These are phyloP conservation scores for Cutaneotrichosporon sp. DNA, from an alignment of 1,284 basidiomycete species.

Conservation along the genomic window DNA sequence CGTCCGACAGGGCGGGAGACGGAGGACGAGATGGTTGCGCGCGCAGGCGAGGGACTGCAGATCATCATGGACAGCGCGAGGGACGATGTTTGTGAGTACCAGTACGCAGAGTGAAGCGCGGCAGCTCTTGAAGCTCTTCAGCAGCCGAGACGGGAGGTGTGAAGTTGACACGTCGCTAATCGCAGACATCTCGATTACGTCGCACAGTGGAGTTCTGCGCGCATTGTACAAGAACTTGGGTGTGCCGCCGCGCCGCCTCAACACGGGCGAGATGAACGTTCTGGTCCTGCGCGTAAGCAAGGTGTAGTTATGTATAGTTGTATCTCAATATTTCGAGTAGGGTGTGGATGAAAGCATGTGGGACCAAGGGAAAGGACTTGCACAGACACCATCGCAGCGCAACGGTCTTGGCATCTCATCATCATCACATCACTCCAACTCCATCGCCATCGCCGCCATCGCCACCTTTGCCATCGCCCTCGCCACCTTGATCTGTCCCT, in stretches of 20 bases:
- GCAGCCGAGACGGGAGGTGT: too few relatives aligned
- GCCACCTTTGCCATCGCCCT: not conserved
- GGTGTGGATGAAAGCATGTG: not conserved
- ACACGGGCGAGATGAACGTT: slow-evolving; percentile 43
- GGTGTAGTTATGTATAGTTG: not conserved
- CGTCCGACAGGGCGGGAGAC: slow-evolving; percentile 34
- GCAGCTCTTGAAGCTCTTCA: not conserved
- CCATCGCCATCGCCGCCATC: not conserved
- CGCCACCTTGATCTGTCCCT: not conserved
- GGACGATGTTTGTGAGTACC: slow-evolving; percentile 30
- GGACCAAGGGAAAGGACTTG: not conserved
- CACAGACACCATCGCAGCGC: not conserved
- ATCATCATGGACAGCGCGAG: slow-evolving; percentile 28
- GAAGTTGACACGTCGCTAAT: slow-evolving; percentile 1
- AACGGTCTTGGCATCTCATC: not conserved
- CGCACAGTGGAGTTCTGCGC: slow-evolving; percentile 37
- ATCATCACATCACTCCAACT: not conserved
- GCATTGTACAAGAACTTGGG: slow-evolving; percentile 36
- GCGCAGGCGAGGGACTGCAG: slow-evolving; percentile 27
- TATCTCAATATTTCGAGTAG: not conserved
- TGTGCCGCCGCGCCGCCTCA: slow-evolving; percentile 26
- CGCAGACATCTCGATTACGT: slow-evolving; percentile 30
- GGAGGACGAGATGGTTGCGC: slow-evolving; percentile 36
- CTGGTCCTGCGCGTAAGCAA: slow-evolving; percentile 34
- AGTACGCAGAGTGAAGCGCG: slow-evolving; percentile 8